Base-by-base conservation (phyloP, 2,329 filamentous ascomycete species). In the Cladorrhinum sp. region DNA sequence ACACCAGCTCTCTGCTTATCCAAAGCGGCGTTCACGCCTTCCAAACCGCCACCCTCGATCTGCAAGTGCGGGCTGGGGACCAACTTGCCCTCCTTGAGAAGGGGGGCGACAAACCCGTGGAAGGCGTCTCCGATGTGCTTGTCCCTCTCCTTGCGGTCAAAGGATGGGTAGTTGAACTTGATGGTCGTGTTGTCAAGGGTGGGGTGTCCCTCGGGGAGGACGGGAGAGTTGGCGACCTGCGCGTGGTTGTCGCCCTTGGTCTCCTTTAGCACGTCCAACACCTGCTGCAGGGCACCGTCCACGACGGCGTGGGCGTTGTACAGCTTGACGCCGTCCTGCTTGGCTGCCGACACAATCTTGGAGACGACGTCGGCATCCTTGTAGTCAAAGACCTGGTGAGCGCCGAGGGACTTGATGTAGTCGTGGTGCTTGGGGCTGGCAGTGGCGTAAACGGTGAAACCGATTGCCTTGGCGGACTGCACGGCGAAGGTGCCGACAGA, bases 1-100 rank as follows among this genome's bases (percentile, higher is more conserved):
- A 63, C 61, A 30, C 61, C 61, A 20, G 24, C 54, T 36, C 49
- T 57, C 53, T 55, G 23, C 61, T 53, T 60, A 24, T 63, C 57
- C 8, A 60, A 20, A n/a, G 54, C 61, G 4, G 36, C 48, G 42
- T 63, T 59, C 21, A 63, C 21, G 1, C 56, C 57, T 5, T 54
- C 61, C 9, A 63, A 55, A 2, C 61, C 61, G 24, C 56, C 56
- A 2, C 18, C 49, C 24, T 60, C 61, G 14, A 63, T 26, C 54
- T 63, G 53, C n/a, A 54, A 39, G 7, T 14, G 26, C 1, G 61
- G 61, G 10, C 55, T 62, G 46, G 60, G 60, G 6, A 62, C 56
- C 16, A 61, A 18, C 7, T 48, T 23, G 12, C 59, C 59, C 8
- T 50, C 48, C 59, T 55, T 39, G 6, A 61, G 24, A 12, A 50